A percentile compares a stretch with the other conserved stretches of the same genome.
phyloP scores from a whole-genome alignment of 805 yeast species.

The Metschnikowia similis region DNA sequence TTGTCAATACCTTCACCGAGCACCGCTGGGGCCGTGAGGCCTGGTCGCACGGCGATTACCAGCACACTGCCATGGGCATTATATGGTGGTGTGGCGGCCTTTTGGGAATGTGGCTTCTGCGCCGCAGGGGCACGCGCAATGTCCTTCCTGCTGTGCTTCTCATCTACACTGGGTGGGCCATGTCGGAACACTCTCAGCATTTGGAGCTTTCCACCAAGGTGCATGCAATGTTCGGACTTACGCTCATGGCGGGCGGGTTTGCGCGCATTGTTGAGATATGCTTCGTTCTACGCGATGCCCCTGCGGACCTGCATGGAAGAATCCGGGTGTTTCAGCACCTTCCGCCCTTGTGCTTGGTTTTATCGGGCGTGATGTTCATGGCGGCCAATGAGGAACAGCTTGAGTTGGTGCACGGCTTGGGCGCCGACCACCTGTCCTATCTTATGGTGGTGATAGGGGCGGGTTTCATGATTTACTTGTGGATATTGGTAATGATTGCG shows the following conservation, averaged over 20 bases:
- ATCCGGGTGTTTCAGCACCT: conserved; percentile 76
- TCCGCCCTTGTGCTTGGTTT: conserved; percentile 76
- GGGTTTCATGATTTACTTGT: conserved; percentile 65
- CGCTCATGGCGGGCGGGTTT: conserved; percentile 74
- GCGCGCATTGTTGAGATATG: conserved; percentile 75
- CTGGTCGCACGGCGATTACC: conserved; percentile 92
- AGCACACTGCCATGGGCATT: conserved; percentile 95
- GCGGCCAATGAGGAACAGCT: conserved; percentile 90
- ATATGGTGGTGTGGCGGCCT: conserved; percentile 96
- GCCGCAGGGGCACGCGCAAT: conserved; percentile 43
- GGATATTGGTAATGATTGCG: conserved; percentile 58
- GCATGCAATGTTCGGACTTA: conserved; percentile 81
- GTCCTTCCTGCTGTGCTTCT: conserved; percentile 75
- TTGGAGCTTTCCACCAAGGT: conserved; percentile 77
- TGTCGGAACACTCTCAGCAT: conserved; percentile 84
- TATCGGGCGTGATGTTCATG: conserved; percentile 83
- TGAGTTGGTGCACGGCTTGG: conserved; percentile 60
- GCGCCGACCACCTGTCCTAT: conserved; percentile 84
- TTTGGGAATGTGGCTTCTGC: conserved; percentile 72
- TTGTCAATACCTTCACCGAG: conserved; percentile 92
- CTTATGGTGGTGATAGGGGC: conserved; percentile 66
- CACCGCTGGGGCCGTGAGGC: conserved; percentile 88
- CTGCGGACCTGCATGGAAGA: conserved; percentile 34
- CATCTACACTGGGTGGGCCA: conserved; percentile 88
- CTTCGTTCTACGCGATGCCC: conserved; percentile 64